A percentile compares a stretch with the other conserved stretches of the same genome.
These are phyloP conservation scores for Paraphaeosphaeria minitans DNA, from an alignment of 2,329 filamentous ascomycete genomes.

Conservation along the genomic window DNA sequence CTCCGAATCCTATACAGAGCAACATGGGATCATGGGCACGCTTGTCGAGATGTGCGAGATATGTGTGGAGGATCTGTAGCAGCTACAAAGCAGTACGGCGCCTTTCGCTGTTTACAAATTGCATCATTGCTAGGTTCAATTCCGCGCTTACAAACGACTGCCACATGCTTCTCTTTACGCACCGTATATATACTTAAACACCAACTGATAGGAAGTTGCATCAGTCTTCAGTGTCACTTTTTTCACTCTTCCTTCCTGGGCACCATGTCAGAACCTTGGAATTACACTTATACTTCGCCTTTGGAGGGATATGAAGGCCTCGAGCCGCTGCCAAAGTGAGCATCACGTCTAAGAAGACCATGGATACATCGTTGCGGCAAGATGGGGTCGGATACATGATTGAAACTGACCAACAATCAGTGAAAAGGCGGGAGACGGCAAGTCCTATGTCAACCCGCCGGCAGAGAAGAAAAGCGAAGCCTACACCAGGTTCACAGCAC, in stretches of 20 bases:
- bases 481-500: conserved; percentile 71
- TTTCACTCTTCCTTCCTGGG: no score
- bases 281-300: conserved; percentile 61
- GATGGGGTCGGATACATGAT: no score
- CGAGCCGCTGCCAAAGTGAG: conserved; percentile 58
- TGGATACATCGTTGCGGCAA: neutral
- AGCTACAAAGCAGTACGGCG: neutral
- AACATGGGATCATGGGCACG: neutral
- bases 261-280: conserved; percentile 49
- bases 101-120: neutral
- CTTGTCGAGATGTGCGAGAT: neutral
- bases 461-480: conserved; percentile 66
- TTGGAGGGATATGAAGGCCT: conserved; percentile 63
- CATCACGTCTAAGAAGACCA: neutral
- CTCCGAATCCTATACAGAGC: no score
- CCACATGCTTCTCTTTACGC: neutral
- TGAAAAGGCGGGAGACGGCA: conserved; percentile 72
- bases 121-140: conserved; percentile 20
- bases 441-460: conserved; percentile 73
- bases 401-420: conserved; percentile 36
- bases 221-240: neutral
- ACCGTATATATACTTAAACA: neutral
- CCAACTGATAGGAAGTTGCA: neutral
- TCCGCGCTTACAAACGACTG: conserved; percentile 39
- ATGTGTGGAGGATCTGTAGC: neutral